Evolutionary conservation across 2,329 filamentous ascomycete genomes (phyloP), one percentile per base, ranked within the genome.

Genomic region (Botrytis cinerea): DNA sequence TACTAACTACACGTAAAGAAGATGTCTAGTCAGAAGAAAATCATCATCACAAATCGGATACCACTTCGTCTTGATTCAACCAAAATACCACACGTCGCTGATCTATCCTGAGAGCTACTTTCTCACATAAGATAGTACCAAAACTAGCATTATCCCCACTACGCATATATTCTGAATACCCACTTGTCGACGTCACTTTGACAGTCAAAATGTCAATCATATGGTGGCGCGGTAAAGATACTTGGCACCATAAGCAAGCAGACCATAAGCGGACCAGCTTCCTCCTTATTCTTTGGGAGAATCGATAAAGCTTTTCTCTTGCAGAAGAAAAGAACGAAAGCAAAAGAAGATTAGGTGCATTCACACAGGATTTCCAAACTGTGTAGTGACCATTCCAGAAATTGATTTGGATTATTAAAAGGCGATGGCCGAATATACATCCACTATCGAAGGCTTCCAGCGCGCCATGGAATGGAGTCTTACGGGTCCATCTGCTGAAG

Each of bases 381-480:
- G 28, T 20, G 9, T n/a, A n/a, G 48, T 12, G 12, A 66, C 38
- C 2, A 25, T 14, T 14, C 28, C 16, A 35, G 6, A 1, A 6
- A 14, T 38, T 22, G 32, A 25, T 14, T 8, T 28, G 25, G 7
- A 32, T 40, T 14, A 38, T 7, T 38, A 9, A 38, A 9, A 38
- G 32, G 18, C 4, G 32, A 71, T 64, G 60, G 54, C 70, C 18
- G 60, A 71, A 38, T 71, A 32, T 46, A 25, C 59, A 32, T 48
- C 59, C 35, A 64, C 70, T 5, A 35, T 40, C 10, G 46, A 63
- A 63, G 60, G 59, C 38, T 71, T 71, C 45, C 70, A 71, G 32
- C 59, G 59, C 7, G 59, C 69, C 2, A 71, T 54, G 59, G 40
- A 71, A 22, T 32, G 43, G 68, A 63, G 69, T 32, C 59, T 63